Conservation (phyloP, 1,284 basidiomycete genomes). For the Sphaerobolus stellatus region DNA sequence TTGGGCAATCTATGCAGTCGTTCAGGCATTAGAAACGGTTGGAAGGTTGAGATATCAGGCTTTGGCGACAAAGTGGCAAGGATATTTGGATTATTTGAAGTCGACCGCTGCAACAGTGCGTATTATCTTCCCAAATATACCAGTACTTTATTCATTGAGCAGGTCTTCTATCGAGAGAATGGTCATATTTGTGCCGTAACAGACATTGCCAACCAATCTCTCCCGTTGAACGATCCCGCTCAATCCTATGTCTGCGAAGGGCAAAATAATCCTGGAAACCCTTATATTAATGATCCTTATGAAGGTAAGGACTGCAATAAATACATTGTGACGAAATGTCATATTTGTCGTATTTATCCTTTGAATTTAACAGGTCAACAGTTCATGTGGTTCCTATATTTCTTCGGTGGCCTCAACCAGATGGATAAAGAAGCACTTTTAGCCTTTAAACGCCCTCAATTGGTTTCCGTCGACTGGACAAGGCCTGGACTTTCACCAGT, state of each 20-base stretch:
- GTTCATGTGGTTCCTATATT: conserved; percentile 9
- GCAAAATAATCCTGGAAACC: conserved; percentile 1
- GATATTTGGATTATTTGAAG: conserved; percentile 2
- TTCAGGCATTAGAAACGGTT: conserved; percentile 1
- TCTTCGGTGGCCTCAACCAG: conserved; percentile 5
- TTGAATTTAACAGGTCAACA: conserved; percentile 10
- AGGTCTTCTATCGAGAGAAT: conserved; percentile 7
- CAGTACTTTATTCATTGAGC: neutral
- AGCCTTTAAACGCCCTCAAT: conserved; percentile 8
- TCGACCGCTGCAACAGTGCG: neutral
- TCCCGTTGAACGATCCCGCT: neutral
- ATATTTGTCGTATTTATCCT: too few species aligned
- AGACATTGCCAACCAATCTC: conserved; percentile 5
- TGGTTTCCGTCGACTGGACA: conserved; percentile 5
- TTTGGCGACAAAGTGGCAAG: neutral
- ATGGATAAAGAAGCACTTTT: conserved; percentile 5
- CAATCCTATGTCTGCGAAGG: conserved; percentile 7
- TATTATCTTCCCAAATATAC: neutral
- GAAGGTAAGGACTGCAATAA: neutral
- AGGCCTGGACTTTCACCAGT: neutral
- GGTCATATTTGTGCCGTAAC: conserved; percentile 7
- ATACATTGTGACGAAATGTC: neutral
- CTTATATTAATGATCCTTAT: conserved; percentile 6
- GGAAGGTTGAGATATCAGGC: neutral
- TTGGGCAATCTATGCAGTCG: conserved; percentile 7